These are phyloP conservation scores for Ophiostoma himal-ulmi DNA, from an alignment of 2,329 filamentous ascomycete species.

Conservation along the genomic window DNA sequence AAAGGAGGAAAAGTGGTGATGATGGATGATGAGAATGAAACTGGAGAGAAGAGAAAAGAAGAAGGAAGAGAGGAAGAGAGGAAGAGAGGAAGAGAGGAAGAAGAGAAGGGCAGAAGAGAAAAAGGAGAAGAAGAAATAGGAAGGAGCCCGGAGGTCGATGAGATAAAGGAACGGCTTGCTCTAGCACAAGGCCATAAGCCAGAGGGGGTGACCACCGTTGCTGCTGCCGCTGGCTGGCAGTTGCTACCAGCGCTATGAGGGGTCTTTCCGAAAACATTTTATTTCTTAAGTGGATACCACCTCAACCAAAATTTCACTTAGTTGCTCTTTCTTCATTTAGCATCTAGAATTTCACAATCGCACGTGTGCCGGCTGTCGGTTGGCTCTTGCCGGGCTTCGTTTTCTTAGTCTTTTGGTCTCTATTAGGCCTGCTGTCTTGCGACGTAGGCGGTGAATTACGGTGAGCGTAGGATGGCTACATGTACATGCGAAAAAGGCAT, in stretches of 20 bases:
- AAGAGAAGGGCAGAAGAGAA: not conserved
- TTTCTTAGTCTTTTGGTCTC: not conserved
- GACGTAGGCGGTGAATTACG: not conserved
- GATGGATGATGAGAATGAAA: not conserved
- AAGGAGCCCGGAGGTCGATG: not conserved
- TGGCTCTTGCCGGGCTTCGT: constrained; percentile 5
- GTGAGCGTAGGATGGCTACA: not conserved
- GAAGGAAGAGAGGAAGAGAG: not conserved
- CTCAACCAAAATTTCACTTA: constrained; percentile 11
- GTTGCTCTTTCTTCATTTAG: not conserved
- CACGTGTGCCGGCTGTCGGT: constrained; percentile 15
- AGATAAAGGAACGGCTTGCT: constrained; percentile 6
- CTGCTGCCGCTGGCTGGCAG: not conserved
- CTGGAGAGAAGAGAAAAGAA: constrained; percentile 3
- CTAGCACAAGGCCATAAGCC: not conserved
- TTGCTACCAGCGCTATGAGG: constrained; percentile 6
- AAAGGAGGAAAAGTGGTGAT: not conserved
- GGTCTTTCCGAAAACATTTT: constrained; percentile 7
- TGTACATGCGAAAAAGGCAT: not conserved
- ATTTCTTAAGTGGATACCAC: not conserved
- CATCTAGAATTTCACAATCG: constrained; percentile 7
- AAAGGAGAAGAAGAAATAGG: not conserved
- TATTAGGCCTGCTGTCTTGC: not conserved
- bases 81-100: not conserved
- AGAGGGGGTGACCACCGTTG: not conserved